Base-by-base conservation (phyloP, 768 basidiomycete genomes). In the Fomitopsis pulvina region DNA sequence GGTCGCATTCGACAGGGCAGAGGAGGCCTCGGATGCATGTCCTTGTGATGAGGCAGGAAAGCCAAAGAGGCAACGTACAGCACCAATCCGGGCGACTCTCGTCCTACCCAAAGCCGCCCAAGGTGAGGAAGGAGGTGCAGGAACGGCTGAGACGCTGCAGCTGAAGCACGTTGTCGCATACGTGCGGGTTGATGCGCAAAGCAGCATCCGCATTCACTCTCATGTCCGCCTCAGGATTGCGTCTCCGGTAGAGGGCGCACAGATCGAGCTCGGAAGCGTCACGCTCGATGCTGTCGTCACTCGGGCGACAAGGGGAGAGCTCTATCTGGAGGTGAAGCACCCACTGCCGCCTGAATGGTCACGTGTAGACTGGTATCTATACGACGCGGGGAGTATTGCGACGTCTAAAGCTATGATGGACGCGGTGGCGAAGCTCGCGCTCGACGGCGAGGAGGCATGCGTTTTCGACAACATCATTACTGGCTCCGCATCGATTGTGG, bases 401-500 rank as follows among this genome's bases (percentile, higher is more conserved):
- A 85, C 82, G 1, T 71, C 77, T 0, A 74, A 70, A 43, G 82
- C 83, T 3, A 83, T 81, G 81, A 69, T 83, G 61, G 82, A 85
- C 57, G 82, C 82, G 0, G 57, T 84, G 4, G 62, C 68, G 24
- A 71, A 70, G 26, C 65, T 86, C 2, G 63, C 75, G 21, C 54
- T 58, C 8, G 72, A 81, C 10, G 63, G 69, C 0, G 57, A 65
- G 12, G 66, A 66, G 5, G 76, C 74, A 41, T 84, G 81, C 54
- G 54, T 60, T 6, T 80, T 82, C 55, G 70, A 76, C 60, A 60
- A 68, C 27, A 62, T 76, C 22, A 77, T 85, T 27, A 74, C 71
- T 4, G 70, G 68, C 4, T 20, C 34, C 25, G 45, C 38, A 28
- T 4, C 24, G 7, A 26, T 26, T 4, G 25, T 25, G 46, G 25